Percentiles rank a stretch among this genome's conserved stretches.
Conservation (phyloP, 1,139 yeast species). For the Yamadazyma sp. region DNA sequence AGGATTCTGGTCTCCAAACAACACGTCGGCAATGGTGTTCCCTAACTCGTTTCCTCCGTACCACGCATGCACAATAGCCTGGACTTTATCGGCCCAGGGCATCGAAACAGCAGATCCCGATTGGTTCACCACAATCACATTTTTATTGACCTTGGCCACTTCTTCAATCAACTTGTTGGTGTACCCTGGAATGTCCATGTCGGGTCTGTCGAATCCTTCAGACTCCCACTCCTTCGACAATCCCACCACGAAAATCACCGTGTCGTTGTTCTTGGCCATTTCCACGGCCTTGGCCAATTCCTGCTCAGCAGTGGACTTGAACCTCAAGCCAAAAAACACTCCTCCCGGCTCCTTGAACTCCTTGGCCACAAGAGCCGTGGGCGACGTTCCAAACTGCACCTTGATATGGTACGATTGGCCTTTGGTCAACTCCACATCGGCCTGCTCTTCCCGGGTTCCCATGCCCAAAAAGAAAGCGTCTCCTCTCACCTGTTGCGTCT, state of each 20-base stretch:
- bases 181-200: slow-evolving; percentile 45
- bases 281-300: slow-evolving; percentile 29
- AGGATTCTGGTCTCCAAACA: slow-evolving; percentile 26
- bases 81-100: slow-evolving; percentile 53
- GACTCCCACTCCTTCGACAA: slow-evolving; percentile 38
- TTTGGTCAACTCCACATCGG: slow-evolving; percentile 33
- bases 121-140: slow-evolving; percentile 56
- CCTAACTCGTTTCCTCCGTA: slow-evolving; percentile 35
- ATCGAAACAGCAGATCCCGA: slow-evolving; percentile 63
- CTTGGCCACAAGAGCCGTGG: slow-evolving; percentile 30
- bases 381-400: slow-evolving; percentile 54
- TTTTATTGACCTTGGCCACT: slow-evolving; percentile 48
- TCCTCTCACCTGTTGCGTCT: slow-evolving; percentile 51
- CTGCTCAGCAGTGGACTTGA: slow-evolving; percentile 21
- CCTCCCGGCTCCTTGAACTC: slow-evolving; percentile 31
- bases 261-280: slow-evolving; percentile 31
- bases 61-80: slow-evolving; percentile 52
- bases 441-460: slow-evolving; percentile 52
- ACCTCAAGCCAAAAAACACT: slow-evolving; percentile 29
- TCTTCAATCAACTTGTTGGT: slow-evolving; percentile 48
- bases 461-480: slow-evolving; percentile 45
- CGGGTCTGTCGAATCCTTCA: slow-evolving; percentile 36
- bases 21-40: slow-evolving; percentile 23
- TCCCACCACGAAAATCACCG: slow-evolving; percentile 45
- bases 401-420: slow-evolving; percentile 44